Base-by-base conservation (phyloP, 345 rosid species). In the Eucalyptus fibrosa region DNA sequence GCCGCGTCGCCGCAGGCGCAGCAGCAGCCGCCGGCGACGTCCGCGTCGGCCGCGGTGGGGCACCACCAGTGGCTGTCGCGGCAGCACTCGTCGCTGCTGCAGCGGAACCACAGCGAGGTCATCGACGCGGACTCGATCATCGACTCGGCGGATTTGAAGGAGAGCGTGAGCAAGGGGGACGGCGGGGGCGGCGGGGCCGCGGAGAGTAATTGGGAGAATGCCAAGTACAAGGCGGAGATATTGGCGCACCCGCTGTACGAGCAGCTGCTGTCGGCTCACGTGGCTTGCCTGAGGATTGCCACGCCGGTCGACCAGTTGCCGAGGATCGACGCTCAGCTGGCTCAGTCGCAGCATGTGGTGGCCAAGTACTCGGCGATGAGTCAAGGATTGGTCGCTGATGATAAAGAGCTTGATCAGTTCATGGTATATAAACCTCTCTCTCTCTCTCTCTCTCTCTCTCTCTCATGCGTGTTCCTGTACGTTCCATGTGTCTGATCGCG, bases 231-330 rank as follows among this genome's bases (percentile, higher is more conserved):
- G 92, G 96, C 97, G 89, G 99, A 97, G 92, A 95, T 98, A 90
- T 93, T 98, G 89, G 87, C 95, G 26, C 99, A 98, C 88, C 99
- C 99, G 13, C 91, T 96, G 88, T 98, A 97, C 89, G 99, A 96
- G 88, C 99, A 98, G 95, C 93, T 98, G 86, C 91, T 98, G 92
- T 94, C 97, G 85, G 98, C 99, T 28, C 99, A 97, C 92, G 99
- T 96, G 47, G 95, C 99, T 10, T 97, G 98, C 77, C 91, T 97
- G 86, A 92, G 99, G 91, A 95, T 97, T 89, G 99, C 99, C 4
- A 97, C 99, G 86, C 99, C 99, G 62, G 99, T 97, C 15, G 99
- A 97, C 92, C 99, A 97, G 92, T 86, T 97, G 87, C 99, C 99
- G 37, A 95, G 99, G 92, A 98, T 98, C 56, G 99, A 98, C 81